Conservation (phyloP, 352 stramenopile genomes). For the Globisporangium cylindrosporum region DNA sequence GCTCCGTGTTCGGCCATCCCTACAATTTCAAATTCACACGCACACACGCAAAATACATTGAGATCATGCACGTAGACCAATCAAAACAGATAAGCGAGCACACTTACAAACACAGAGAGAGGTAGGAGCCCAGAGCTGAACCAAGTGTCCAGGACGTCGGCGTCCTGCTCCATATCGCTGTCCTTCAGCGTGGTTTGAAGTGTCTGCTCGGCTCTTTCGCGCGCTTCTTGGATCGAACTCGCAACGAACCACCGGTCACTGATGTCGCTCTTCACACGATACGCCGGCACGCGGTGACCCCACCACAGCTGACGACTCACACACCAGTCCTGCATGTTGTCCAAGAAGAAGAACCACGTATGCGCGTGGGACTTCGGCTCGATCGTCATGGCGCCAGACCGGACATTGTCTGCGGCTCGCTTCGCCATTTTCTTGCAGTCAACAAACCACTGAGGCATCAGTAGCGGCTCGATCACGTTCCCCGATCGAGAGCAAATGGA, state of each 20-base stretch:
- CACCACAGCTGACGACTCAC: slow-evolving; percentile 99
- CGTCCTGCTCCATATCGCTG: slow-evolving; percentile 93
- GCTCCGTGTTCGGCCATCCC: slow-evolving; percentile 93
- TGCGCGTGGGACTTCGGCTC: slow-evolving; percentile 90
- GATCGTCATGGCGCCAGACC: slow-evolving; percentile 93
- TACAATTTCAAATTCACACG: slow-evolving; percentile 23
- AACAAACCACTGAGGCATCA: slow-evolving; percentile 99
- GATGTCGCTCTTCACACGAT: slow-evolving; percentile 66
- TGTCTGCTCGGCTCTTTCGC: slow-evolving; percentile 79
- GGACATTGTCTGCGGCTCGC: slow-evolving; percentile 92
- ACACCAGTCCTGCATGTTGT: slow-evolving; percentile 99
- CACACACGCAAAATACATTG: slow-evolving; percentile 31
- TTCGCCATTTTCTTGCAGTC: slow-evolving; percentile 93
- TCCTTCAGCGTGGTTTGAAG: slow-evolving; percentile 72
- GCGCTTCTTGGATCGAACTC: slow-evolving; percentile 88
- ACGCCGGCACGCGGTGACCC: slow-evolving; percentile 99
- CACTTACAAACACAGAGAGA: slow-evolving; percentile 63
- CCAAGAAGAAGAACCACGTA: slow-evolving; percentile 98
- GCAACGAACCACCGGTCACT: slow-evolving; percentile 95
- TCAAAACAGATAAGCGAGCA: not conserved
- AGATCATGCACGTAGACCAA: too few relatives aligned
- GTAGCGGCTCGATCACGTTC: slow-evolving; percentile 98
- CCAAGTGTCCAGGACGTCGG: slow-evolving; percentile 99
- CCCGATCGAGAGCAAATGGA: slow-evolving; percentile 97
- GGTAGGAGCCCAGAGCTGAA: slow-evolving; percentile 98